Conservation (phyloP, 257 asterid species). For the Schizonepeta tenuifolia region DNA sequence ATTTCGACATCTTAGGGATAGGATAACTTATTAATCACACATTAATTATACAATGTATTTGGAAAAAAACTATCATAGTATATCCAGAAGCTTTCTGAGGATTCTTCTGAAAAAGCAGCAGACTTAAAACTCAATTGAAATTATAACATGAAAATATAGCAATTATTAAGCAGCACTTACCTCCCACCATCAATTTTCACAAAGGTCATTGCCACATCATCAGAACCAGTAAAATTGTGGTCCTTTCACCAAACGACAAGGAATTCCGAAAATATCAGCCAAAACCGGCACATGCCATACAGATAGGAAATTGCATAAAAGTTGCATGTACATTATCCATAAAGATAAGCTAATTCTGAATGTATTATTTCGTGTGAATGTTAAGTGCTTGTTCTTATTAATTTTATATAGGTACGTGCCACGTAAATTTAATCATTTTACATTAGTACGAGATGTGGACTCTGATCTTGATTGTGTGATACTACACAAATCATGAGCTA, state of each 20-base stretch:
- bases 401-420: neutral
- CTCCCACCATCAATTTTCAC: constrained; percentile 78
- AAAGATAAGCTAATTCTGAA: neutral
- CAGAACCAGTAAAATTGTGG: constrained; percentile 84
- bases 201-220: constrained; percentile 90
- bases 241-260: constrained; percentile 92
- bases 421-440: neutral
- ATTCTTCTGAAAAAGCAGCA: constrained; percentile 20
- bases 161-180: constrained; percentile 45
- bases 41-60: constrained; percentile 24
- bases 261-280: constrained; percentile 84
- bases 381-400: constrained; percentile 17
- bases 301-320: constrained; percentile 28
- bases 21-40: constrained; percentile 7
- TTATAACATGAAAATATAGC: constrained; percentile 23
- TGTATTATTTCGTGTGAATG: constrained; percentile 6
- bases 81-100: constrained; percentile 17
- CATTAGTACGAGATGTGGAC: constrained; percentile 4
- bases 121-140: neutral
- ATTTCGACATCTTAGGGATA: constrained; percentile 29
- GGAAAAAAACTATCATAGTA: constrained; percentile 22
- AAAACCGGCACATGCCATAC: constrained; percentile 68
- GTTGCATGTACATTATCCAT: neutral
- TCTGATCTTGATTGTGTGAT: neutral
- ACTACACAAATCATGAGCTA: constrained; percentile 8